A percentile compares a stretch with the other conserved stretches of the same genome.
phyloP scores from a whole-genome alignment of 2,329 filamentous ascomycete genomes.

The Botrytis deweyae region DNA sequence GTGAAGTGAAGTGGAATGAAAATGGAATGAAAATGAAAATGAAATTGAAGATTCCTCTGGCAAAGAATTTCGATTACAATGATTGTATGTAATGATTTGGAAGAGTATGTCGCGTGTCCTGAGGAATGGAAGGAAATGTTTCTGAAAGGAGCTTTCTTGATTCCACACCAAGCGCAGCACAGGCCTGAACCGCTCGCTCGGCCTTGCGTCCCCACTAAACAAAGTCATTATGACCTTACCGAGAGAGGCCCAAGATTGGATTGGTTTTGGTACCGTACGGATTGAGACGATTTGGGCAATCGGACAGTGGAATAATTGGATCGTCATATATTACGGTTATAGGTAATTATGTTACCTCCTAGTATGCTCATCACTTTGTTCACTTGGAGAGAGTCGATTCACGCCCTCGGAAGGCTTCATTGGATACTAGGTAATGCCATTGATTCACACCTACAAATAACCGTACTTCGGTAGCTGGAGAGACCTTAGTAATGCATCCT shows the following conservation, averaged over 20 bases:
- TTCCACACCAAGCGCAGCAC: constrained; percentile 18
- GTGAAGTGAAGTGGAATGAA: not conserved
- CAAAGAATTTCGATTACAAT: not conserved
- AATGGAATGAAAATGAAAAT: not conserved
- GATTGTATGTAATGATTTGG: constrained; percentile 6
- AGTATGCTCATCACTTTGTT: not conserved
- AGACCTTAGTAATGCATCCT: not conserved
- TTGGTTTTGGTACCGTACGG: not conserved
- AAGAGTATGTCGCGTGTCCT: constrained; percentile 14
- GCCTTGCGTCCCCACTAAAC: constrained; percentile 12
- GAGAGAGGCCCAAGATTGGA: not conserved
- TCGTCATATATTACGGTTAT: not conserved
- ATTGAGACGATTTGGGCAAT: not conserved
- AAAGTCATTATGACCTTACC: not conserved
- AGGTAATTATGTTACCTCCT: not conserved
- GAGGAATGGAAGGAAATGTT: not conserved
- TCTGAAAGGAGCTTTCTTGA: constrained; percentile 2
- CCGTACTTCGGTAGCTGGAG: not conserved
- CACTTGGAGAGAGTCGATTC: not conserved
- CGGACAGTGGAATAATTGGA: not conserved
- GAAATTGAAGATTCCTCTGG: not conserved
- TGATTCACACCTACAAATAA: not conserved
- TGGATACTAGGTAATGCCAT: not conserved
- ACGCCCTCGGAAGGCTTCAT: not conserved
- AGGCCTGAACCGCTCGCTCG: constrained; percentile 3